Evolutionary conservation across 306 rosid genomes (phyloP).

Genomic region (Lathyrus sativus): DNA sequence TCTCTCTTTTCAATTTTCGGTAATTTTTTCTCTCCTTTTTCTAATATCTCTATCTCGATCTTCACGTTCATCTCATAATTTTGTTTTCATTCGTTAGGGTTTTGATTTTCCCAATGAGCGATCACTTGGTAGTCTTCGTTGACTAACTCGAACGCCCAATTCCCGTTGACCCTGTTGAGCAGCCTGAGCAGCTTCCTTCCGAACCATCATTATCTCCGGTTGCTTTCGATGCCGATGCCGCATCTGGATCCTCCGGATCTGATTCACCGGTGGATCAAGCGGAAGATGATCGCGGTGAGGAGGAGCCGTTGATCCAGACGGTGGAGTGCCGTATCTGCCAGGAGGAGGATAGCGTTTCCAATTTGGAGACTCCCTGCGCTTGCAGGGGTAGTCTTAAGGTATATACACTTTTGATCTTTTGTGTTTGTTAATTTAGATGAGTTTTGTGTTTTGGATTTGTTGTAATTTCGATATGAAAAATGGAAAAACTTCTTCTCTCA

Average conservation of each 20-base stretch:
- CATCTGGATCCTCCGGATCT: constrained; percentile 46
- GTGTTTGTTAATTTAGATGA: no score
- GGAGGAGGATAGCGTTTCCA: constrained; percentile 74
- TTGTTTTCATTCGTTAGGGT: constrained; percentile 11
- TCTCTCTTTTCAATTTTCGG: constrained; percentile 31
- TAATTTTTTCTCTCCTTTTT: constrained; percentile 37
- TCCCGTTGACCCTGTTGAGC: constrained; percentile 50
- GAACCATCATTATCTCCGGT: constrained; percentile 31
- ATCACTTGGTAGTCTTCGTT: constrained; percentile 77
- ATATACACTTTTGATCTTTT: not conserved
- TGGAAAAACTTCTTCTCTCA: no score
- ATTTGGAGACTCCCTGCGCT: constrained; percentile 86
- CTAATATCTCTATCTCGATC: constrained; percentile 35
- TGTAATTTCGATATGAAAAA: no score
- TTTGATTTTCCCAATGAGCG: constrained; percentile 59
- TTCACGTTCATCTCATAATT: not conserved
- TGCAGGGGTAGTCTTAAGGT: constrained; percentile 98
- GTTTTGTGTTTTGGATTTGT: no score
- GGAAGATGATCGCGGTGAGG: constrained; percentile 51
- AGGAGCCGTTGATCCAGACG: constrained; percentile 69
- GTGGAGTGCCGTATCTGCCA: constrained; percentile 98
- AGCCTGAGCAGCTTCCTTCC: constrained; percentile 48
- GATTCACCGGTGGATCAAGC: constrained; percentile 32
- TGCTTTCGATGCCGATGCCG: constrained; percentile 19
- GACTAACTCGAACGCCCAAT: constrained; percentile 62